Base-by-base conservation (phyloP, 257 asterid species). In the Solanum dulcamara region DNA sequence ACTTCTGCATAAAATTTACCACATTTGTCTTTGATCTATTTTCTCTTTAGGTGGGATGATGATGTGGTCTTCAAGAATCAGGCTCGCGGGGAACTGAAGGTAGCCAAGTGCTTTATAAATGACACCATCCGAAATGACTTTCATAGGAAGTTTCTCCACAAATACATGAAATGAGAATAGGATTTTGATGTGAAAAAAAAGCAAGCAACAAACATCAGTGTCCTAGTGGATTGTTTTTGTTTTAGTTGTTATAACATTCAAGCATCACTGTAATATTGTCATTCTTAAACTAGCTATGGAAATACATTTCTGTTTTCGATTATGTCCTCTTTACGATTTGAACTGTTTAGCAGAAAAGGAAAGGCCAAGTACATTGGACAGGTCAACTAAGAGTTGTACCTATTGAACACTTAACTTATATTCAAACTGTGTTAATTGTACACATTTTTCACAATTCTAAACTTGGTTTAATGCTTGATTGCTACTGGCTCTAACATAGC, bases 51-150 rank as follows among this genome's bases (percentile, higher is more conserved):
- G 92, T 96, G 98, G 99, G 98, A 96, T 80, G 99, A 95, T 91
- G 98, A 97, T 87, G 99, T 97, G 87, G 97, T 97, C 77, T 97
- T 97, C 92, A 95, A 95, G 94, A 97, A 97, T 87, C 99, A 97
- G 89, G 93, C 97, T 75, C 94, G 99, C 10, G 98, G 98, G 13
- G 98, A 94, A 90, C 86, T 89, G 20, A 95, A 95, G 89, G 83
- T 87, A 1, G 85, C 94, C 2, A 96, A 95, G 90, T 95, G 97
- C 81, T 96, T 96, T 81, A 96, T 95, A 84, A 96, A 95, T 48
- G 98, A 96, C 91, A 96, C 99, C 60, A 95, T 96, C 90, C 91
- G 98, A 74, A 96, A 72, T 85, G 98, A 96, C 89, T 96, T 95
- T 71, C 99, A 93, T 40, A 71, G 96, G 6, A 94, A 92, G 86